Base-by-base conservation (phyloP, 257 asterid species). In the Catharanthus roseus region DNA sequence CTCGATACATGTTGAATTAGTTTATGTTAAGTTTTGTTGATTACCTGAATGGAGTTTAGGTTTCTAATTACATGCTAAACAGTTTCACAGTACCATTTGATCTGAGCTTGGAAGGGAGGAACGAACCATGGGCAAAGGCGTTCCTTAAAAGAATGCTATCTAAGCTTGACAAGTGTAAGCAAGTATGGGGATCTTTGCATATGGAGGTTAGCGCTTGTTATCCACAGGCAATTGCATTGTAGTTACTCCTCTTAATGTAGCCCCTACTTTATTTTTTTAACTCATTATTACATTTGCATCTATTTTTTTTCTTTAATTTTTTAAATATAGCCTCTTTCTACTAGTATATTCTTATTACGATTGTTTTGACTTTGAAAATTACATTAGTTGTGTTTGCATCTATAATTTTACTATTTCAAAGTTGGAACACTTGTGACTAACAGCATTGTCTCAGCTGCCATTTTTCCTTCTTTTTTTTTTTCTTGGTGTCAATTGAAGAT, bases 1-100 rank as follows among this genome's bases (percentile, higher is more conserved):
- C 23, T 29, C 44, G 41, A 23, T n/a, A 23, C 13, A 19, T 47
- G 53, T 47, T 47, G 53, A 47, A 47, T 13, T 47, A 13, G 21
- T 15, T 47, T 47, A 15, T 47, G n/a, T 1, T 47, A 1, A 21
- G 21, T 47, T 13, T 3, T 13, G 53, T 47, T 26, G 23, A 16
- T 16, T 49, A 16, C 55, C 24, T 3, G 55, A 28, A 19, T 61
- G 24, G 28, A 21, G 19, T n/a, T 44, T 68, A 31, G 47, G 42
- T 2, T 67, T 72, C 44, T 29, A 44, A 55, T 57, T 42, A n/a
- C 41, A 50, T 41, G 45, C 31, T 60, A 0, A 58, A 66, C 86
- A 89, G 96, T 84, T 89, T 91, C 74, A 79, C 96, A 16, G 95
- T 87, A 77, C 97, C 97, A 44, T 82, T 73, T 65, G 93, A 87